phyloP scores from a whole-genome alignment of 208 protist species.

The Porcisia hertigi region DNA sequence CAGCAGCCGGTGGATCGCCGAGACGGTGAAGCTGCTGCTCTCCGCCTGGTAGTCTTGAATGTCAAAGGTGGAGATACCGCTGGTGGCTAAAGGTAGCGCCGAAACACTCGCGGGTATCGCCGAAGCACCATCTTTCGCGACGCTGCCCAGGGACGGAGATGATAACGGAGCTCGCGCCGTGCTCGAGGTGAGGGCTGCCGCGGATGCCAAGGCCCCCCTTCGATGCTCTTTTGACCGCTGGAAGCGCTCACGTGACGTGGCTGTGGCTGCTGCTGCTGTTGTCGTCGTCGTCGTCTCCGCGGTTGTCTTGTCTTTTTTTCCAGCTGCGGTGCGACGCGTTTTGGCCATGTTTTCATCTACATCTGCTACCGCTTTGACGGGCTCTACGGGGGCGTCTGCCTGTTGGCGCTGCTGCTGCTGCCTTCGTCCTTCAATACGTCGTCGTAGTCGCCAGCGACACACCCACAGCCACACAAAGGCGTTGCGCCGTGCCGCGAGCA shows the following conservation, averaged over 20 bases:
- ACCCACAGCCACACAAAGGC: constrained; percentile 36
- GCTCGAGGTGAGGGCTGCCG: constrained; percentile 30
- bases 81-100: constrained; percentile 37
- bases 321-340: not conserved
- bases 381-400: not conserved
- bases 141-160: not conserved
- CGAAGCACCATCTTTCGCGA: not conserved
- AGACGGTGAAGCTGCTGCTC: constrained; percentile 65
- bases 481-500: constrained; percentile 32
- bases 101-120: not conserved
- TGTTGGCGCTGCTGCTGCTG: constrained; percentile 20
- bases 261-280: not conserved
- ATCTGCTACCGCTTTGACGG: not conserved
- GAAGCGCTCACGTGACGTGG: constrained; percentile 64
- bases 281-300: not conserved
- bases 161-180: constrained; percentile 2
- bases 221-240: constrained; percentile 66
- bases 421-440: constrained; percentile 19
- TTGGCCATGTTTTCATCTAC: not conserved
- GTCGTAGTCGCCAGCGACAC: constrained; percentile 33
- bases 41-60: constrained; percentile 63
- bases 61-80: constrained; percentile 68
- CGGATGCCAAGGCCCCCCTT: constrained; percentile 30
- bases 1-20: constrained; percentile 81
- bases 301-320: not conserved